Conservation (phyloP, 176 grass and related monocot genomes). For the Aegilops bicornis region DNA sequence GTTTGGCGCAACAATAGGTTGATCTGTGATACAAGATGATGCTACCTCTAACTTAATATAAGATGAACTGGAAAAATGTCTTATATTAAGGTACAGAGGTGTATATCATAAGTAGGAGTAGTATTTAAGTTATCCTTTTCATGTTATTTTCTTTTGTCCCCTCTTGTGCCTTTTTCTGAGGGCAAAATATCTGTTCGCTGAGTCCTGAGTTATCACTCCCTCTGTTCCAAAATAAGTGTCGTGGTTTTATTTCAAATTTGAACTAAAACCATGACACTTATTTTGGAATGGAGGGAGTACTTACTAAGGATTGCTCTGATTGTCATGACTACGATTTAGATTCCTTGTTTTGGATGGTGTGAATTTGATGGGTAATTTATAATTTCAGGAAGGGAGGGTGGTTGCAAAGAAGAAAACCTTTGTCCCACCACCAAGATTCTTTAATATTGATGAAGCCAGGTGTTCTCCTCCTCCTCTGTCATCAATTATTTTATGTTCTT, state of each 20-base stretch:
- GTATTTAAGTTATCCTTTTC: neutral
- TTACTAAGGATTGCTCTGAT: neutral
- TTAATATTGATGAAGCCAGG: slow-evolving; percentile 98
- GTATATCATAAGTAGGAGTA: neutral
- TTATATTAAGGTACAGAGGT: too few species aligned
- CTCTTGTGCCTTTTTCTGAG: neutral
- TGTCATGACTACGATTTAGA: slow-evolving; percentile 15
- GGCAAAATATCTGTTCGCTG: neutral
- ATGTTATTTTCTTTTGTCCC: neutral
- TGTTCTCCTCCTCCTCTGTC: slow-evolving; percentile 30
- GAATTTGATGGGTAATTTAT: slow-evolving; percentile 20
- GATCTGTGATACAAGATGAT: neutral
- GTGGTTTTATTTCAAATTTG: too few species aligned
- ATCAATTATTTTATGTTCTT: slow-evolving; percentile 12
- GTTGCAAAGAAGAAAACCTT: slow-evolving; percentile 91
- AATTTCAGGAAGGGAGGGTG: slow-evolving; percentile 84
- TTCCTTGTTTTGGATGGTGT: slow-evolving; percentile 20
- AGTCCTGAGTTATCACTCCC: neutral
- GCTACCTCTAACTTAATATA: neutral
- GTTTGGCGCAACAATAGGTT: neutral
- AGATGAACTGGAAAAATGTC: too few species aligned
- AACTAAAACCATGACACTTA: too few species aligned
- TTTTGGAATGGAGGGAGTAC: too few species aligned
- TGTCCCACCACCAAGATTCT: slow-evolving; percentile 92
- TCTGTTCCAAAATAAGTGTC: too few species aligned